Conservation (phyloP, 805 yeast species). For the Ogataea degrootiae region DNA sequence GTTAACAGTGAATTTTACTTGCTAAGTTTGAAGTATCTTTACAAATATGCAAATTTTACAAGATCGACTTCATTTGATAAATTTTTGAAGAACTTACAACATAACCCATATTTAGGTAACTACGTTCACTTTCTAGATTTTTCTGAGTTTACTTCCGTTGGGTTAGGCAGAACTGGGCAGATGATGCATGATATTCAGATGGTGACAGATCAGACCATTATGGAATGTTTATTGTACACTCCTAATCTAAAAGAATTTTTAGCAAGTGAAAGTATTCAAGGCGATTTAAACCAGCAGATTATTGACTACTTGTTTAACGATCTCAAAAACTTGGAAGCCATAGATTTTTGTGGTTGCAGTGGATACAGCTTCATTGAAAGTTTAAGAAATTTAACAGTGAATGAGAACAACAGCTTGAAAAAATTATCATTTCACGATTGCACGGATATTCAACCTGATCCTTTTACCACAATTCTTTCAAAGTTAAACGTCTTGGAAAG, state of each 20-base stretch:
- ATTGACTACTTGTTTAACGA: conserved; percentile 50
- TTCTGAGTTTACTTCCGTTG: conserved; percentile 83
- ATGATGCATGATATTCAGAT: conserved; percentile 91
- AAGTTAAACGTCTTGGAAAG: conserved; percentile 53
- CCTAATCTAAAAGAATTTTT: conserved; percentile 74
- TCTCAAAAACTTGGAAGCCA: conserved; percentile 52
- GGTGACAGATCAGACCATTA: conserved; percentile 73
- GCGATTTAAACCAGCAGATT: conserved; percentile 63
- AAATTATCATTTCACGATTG: conserved; percentile 83
- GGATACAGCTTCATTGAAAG: conserved; percentile 57
- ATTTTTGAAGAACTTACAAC: conserved; percentile 52
- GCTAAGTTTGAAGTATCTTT: conserved; percentile 52
- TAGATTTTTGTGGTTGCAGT: conserved; percentile 89
- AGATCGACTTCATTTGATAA: conserved; percentile 77
- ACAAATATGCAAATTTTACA: conserved; percentile 67
- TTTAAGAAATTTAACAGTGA: conserved; percentile 41
- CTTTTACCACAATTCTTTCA: conserved; percentile 54
- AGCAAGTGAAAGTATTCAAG: conserved; percentile 82
- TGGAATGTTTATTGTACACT: conserved; percentile 54
- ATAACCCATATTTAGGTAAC: conserved; percentile 45
- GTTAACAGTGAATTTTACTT: conserved; percentile 57
- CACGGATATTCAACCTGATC: conserved; percentile 61
- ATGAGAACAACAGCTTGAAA: conserved; percentile 26
- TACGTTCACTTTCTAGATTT: conserved; percentile 78
- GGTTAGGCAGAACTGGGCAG: conserved; percentile 80